These are phyloP conservation scores for Pilaira anomala DNA, from an alignment of 192 early-diverging fungal genomes.

Conservation along the genomic window DNA sequence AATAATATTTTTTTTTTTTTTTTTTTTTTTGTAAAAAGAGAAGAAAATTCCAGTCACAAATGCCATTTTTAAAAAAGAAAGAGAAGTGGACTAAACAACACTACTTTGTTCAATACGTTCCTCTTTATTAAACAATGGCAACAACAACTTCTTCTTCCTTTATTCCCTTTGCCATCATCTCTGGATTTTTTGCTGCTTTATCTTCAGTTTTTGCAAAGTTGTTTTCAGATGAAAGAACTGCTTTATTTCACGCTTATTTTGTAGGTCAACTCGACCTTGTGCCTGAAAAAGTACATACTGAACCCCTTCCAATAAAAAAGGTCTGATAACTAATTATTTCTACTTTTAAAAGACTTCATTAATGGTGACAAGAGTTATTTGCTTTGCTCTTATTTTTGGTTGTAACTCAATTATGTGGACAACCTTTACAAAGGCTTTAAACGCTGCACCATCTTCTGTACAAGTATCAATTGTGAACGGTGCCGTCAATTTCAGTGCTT, in stretches of 20 bases:
- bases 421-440: conserved; percentile 80
- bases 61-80: not conserved
- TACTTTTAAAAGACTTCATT: conserved; percentile 8
- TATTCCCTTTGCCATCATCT: conserved; percentile 49
- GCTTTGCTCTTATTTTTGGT: conserved; percentile 58
- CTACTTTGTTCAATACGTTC: not conserved
- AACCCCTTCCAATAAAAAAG: too few species aligned
- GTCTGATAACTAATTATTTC: not conserved
- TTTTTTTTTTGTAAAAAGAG: not conserved
- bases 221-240: conserved; percentile 53
- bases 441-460: conserved; percentile 66
- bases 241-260: conserved; percentile 27
- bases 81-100: not conserved
- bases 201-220: conserved; percentile 84
- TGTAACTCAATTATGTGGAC: conserved; percentile 89
- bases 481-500: conserved; percentile 70
- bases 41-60: not conserved
- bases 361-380: conserved; percentile 42
- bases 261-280: not conserved
- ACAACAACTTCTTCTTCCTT: conserved; percentile 28
- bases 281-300: conserved; percentile 25
- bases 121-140: not conserved
- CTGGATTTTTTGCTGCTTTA: conserved; percentile 71
- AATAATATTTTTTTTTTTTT: too few species aligned
- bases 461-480: conserved; percentile 79